Evolutionary conservation across 768 basidiomycete species (phyloP).

Genomic region (Lentinula detonsa): DNA sequence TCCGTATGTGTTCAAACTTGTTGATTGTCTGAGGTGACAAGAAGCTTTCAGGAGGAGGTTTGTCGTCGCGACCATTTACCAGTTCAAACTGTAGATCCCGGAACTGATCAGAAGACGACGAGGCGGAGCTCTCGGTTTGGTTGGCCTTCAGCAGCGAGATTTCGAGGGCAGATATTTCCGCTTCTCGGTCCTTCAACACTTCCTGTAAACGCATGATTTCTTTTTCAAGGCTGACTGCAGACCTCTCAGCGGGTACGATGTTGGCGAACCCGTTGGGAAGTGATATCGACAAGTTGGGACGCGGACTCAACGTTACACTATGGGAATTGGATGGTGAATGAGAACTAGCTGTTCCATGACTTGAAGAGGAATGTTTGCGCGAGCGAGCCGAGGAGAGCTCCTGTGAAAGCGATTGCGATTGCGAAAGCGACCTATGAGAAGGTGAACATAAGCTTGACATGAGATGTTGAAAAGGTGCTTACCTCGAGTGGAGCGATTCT

Average conservation of each 20-base stretch:
- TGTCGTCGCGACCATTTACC: slow-evolving; percentile 11
- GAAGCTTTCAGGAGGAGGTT: slow-evolving; percentile 19
- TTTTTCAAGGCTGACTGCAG: slow-evolving; percentile 80
- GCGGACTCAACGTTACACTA: slow-evolving; percentile 21
- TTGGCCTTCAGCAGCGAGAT: slow-evolving; percentile 33
- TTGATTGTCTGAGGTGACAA: slow-evolving; percentile 69
- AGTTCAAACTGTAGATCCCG: background rate
- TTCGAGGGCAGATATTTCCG: slow-evolving; percentile 82
- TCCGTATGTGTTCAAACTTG: slow-evolving; percentile 70
- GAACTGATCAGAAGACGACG: background rate
- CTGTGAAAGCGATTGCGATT: slow-evolving; percentile 96
- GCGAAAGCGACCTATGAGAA: slow-evolving; percentile 73
- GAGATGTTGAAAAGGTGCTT: slow-evolving; percentile 11
- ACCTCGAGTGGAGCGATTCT: slow-evolving; percentile 88
- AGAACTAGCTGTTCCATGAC: slow-evolving; percentile 61
- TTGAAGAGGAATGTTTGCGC: slow-evolving; percentile 78
- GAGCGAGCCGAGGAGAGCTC: slow-evolving; percentile 86
- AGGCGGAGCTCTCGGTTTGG: slow-evolving; percentile 17
- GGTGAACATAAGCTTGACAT: slow-evolving; percentile 3
- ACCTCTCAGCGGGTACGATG: slow-evolving; percentile 52
- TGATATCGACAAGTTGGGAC: slow-evolving; percentile 57
- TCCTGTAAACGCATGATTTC: slow-evolving; percentile 96
- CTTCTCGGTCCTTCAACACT: slow-evolving; percentile 84
- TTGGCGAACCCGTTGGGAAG: slow-evolving; percentile 29
- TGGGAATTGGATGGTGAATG: slow-evolving; percentile 60